These are phyloP conservation scores for Sporothrix inflata DNA, from an alignment of 2,329 filamentous ascomycete species.

Conservation along the genomic window DNA sequence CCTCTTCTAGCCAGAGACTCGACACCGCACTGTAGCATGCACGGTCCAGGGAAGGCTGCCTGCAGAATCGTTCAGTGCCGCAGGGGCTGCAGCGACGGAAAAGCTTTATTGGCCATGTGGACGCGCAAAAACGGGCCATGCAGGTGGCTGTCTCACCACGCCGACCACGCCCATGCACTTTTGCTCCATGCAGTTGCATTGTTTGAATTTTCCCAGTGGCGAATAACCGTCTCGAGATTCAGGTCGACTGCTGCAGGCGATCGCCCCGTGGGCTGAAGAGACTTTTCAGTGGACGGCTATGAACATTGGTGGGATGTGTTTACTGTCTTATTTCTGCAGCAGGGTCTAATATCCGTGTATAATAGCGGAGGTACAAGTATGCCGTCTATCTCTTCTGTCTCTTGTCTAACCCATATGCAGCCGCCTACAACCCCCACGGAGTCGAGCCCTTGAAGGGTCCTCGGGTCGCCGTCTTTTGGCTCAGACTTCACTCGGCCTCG, in stretches of 20 bases:
- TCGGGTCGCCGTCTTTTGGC: background rate
- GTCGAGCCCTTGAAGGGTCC: background rate
- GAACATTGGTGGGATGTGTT: background rate
- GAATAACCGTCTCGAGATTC: slow-evolving; percentile 1
- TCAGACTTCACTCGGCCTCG: background rate
- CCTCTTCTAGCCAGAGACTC: background rate
- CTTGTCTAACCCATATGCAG: background rate
- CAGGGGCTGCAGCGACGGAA: slow-evolving; percentile 22
- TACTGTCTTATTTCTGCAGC: background rate
- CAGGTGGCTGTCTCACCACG: background rate
- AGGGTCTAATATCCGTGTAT: background rate
- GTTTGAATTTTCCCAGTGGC: background rate
- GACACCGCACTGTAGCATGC: background rate
- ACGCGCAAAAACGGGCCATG: slow-evolving; percentile 24
- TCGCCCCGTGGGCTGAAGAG: slow-evolving; percentile 26
- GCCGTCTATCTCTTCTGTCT: background rate
- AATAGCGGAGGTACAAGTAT: background rate
- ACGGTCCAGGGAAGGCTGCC: slow-evolving; percentile 16
- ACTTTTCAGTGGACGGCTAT: slow-evolving; percentile 19
- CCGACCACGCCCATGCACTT: background rate
- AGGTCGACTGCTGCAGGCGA: slow-evolving; percentile 7
- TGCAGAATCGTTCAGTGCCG: background rate
- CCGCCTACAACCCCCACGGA: background rate
- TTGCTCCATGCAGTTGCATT: background rate
- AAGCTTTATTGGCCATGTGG: slow-evolving; percentile 37